Evolutionary conservation across 805 yeast species (phyloP).

Genomic region (Metschnikowia kofuensis): DNA sequence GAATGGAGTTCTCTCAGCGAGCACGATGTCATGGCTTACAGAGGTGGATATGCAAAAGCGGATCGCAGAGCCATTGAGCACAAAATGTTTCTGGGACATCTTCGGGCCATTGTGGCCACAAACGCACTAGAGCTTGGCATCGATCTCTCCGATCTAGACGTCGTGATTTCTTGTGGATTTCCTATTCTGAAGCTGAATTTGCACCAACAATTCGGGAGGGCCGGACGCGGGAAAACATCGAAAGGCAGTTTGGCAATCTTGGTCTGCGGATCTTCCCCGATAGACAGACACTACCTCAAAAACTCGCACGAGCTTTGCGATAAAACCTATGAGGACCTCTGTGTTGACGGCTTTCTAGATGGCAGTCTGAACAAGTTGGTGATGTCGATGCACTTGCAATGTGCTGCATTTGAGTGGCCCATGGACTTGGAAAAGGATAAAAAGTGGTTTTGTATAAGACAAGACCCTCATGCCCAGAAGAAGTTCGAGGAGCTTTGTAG

Average conservation of each 20-base stretch:
- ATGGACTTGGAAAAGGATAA: slow-evolving; percentile 51
- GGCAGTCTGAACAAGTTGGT: slow-evolving; percentile 40
- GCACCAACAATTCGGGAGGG: slow-evolving; percentile 96
- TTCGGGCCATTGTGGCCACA: slow-evolving; percentile 88
- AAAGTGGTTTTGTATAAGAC: slow-evolving; percentile 51
- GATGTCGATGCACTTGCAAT: slow-evolving; percentile 81
- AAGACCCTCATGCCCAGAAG: slow-evolving; percentile 13
- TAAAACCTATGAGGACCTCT: slow-evolving; percentile 38
- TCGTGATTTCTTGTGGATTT: slow-evolving; percentile 89
- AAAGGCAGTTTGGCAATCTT: slow-evolving; percentile 82
- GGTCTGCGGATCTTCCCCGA: slow-evolving; percentile 79
- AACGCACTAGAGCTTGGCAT: slow-evolving; percentile 95
- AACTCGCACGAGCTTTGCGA: slow-evolving; percentile 61
- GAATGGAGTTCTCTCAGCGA: slow-evolving; percentile 42
- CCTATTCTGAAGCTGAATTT: slow-evolving; percentile 84
- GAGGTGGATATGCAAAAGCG: slow-evolving; percentile 89
- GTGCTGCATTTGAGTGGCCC: slow-evolving; percentile 89
- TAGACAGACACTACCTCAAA: slow-evolving; percentile 78
- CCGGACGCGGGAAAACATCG: slow-evolving; percentile 72
- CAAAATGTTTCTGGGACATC: slow-evolving; percentile 84
- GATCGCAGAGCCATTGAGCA: slow-evolving; percentile 86
- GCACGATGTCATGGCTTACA: slow-evolving; percentile 79
- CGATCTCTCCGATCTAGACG: slow-evolving; percentile 90
- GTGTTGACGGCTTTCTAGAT: slow-evolving; percentile 36
- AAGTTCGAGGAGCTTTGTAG: slow-evolving; percentile 31